Base-by-base conservation (phyloP, 768 basidiomycete species). In the Trametes villosa region DNA sequence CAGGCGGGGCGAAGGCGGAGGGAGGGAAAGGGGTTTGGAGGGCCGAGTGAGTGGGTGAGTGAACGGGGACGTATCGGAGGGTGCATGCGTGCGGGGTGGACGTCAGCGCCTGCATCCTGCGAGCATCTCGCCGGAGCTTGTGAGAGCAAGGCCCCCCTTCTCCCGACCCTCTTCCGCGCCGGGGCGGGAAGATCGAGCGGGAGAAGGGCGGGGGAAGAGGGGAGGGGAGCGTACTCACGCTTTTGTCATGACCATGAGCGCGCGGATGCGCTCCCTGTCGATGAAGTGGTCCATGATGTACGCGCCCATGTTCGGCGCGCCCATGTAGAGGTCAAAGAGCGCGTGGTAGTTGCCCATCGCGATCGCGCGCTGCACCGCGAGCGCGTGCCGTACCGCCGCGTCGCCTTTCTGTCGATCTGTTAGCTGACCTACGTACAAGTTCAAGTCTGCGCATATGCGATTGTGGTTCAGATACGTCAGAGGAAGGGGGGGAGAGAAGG, bases 281-380 rank as follows among this genome's bases (percentile, higher is more conserved):
- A 98, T 90, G 74, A 98, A 98, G 74, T 98, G 95, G 76, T 98
- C 97, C 93, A 99, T 97, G 70, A 99, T 94, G 75, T 98, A 98
- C 54, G 86, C 95, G 38, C 94, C 94, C 97, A 98, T 98, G 71
- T 96, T 95, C 27, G 95, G 94, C 44, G 94, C 93, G 54, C 80
- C 80, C 68, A 83, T 68, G 76, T 92, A 98, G 58, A 94, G 77
- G 55, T 86, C 85, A 78, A 98, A 98, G 67, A 99, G 82, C 41
- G 86, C 83, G 75, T 94, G 92, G 76, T 98, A 99, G 73, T 98
- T 99, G 71, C 91, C 92, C 77, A 92, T 92, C 46, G 95, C 86
- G 60, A 95, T 75, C 20, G 95, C 92, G 53, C 90, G 87, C 72
- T 95, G 94, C 58, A 98, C 95, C 53, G 80, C 81, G 60, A 98